phyloP scores from a whole-genome alignment of 768 basidiomycete species.

The Trametes cubensis region DNA sequence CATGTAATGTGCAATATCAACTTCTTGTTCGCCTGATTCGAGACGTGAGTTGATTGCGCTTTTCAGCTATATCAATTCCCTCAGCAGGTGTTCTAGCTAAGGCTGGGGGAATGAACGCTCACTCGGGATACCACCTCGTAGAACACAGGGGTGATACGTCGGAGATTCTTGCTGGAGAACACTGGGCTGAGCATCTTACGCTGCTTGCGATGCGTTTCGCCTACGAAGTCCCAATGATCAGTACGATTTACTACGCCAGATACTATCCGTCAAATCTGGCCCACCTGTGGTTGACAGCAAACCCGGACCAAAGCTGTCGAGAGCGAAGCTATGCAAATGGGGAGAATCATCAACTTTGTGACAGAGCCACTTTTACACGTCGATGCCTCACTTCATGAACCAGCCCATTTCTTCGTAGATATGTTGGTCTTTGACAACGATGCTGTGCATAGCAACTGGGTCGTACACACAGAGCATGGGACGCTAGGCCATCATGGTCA shows the following conservation, averaged over 20 bases:
- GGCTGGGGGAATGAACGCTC: background rate
- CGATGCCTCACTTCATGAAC: constrained; percentile 12
- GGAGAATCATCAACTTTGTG: background rate
- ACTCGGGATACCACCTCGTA: constrained; percentile 15
- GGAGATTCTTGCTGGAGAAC: constrained; percentile 21
- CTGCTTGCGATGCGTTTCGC: constrained; percentile 28
- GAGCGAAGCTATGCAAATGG: background rate
- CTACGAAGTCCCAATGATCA: constrained; percentile 1
- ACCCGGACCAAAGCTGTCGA: constrained; percentile 7
- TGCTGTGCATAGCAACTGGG: constrained; percentile 20
- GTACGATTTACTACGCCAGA: too few relatives aligned
- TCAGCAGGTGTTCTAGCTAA: background rate
- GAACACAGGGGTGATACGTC: constrained; percentile 18
- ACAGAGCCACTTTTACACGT: background rate
- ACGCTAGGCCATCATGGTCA: background rate
- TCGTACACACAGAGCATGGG: constrained; percentile 19
- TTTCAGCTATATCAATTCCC: constrained; percentile 16
- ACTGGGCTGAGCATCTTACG: constrained; percentile 27
- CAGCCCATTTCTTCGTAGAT: constrained; percentile 13
- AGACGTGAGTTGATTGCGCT: constrained; percentile 16
- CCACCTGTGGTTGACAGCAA: constrained; percentile 13
- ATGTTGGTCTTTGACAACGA: constrained; percentile 21
- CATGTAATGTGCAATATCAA: constrained; percentile 29
- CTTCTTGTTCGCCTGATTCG: constrained; percentile 2
- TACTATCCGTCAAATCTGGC: too few relatives aligned